Evolutionary conservation across 257 asterid species (phyloP), one percentile per base, ranked within the genome.

Genomic region (Solanum habrochaites): DNA sequence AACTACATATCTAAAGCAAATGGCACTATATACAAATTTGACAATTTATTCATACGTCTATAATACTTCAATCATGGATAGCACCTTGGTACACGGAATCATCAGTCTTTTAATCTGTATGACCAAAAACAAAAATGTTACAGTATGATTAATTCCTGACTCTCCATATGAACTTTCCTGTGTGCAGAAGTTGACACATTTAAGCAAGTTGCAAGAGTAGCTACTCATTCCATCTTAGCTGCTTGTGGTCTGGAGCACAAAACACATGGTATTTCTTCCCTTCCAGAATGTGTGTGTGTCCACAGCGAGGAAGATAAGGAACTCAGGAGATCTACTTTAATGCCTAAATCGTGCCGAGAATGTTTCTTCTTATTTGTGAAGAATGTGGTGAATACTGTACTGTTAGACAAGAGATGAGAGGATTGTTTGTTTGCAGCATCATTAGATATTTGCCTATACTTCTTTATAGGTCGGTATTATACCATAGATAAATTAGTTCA

Each of bases 201-300:
- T 47, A 95, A 94, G 91, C 92, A 91, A 89, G 90, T 94, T 6
- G 98, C 98, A n/a, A 82, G 97, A 90, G 86, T 86, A 5, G 93
- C 98, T 66, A 95, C 98, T 25, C 96, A 95, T 49, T 88, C 93
- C 71, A 92, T 95, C 84, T 81, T 95, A 82, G 96, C 90, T 32
- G 95, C 95, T 5, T 94, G 98, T 84, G 94, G 93, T 75, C 85
- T 91, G 91, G 97, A 95, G 92, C 89, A 88, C 18, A 91, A 88
- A 29, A 89, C 87, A 83, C 87, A 92, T 45, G 92, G 90, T 75
- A 49, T 52, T 47, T 87, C 85, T 86, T 72, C 88, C 31, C 74
- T 88, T 84, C 91, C 93, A 39, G 92, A 89, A 85, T 90, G 88
- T 5, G 35, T 42, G 10, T 95, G 98, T 87, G 37, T 87, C 78